Conservation (phyloP, 2,329 filamentous ascomycete genomes). For the Penicillium carneum region DNA sequence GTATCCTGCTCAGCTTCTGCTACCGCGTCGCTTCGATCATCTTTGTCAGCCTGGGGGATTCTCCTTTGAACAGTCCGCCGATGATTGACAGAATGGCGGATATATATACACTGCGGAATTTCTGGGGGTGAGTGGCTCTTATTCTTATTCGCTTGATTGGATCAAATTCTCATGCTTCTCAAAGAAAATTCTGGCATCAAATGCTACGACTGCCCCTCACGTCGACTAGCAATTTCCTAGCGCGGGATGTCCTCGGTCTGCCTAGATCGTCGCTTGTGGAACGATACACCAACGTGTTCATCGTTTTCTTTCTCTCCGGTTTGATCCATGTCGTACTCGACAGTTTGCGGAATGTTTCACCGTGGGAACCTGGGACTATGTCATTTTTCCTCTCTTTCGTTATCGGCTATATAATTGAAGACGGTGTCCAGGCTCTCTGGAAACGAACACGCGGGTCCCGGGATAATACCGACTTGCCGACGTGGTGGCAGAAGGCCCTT, state of each 20-base stretch:
- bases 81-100: slow-evolving; percentile 36
- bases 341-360: slow-evolving; percentile 25
- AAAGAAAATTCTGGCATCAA: slow-evolving; percentile 44
- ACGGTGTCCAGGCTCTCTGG: slow-evolving; percentile 36
- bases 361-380: slow-evolving; percentile 28
- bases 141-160: background rate
- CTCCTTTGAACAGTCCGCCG: slow-evolving; percentile 35
- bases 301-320: slow-evolving; percentile 43
- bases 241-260: slow-evolving; percentile 31
- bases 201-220: slow-evolving; percentile 37
- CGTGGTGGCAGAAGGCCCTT: slow-evolving; percentile 23
- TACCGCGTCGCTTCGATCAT: slow-evolving; percentile 35
- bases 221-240: slow-evolving; percentile 30
- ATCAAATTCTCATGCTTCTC: background rate
- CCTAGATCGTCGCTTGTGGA: slow-evolving; percentile 31
- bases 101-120: slow-evolving; percentile 37
- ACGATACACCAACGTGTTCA: slow-evolving; percentile 39
- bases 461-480: background rate
- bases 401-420: slow-evolving; percentile 42
- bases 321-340: slow-evolving; percentile 34
- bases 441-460: background rate
- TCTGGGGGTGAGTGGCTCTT: slow-evolving; percentile 38
- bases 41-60: slow-evolving; percentile 26
- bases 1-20: slow-evolving; percentile 30
- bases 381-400: slow-evolving; percentile 36